phyloP scores from a whole-genome alignment of 495 filamentous ascomycete genomes.

The Clohesyomyces aquaticus region DNA sequence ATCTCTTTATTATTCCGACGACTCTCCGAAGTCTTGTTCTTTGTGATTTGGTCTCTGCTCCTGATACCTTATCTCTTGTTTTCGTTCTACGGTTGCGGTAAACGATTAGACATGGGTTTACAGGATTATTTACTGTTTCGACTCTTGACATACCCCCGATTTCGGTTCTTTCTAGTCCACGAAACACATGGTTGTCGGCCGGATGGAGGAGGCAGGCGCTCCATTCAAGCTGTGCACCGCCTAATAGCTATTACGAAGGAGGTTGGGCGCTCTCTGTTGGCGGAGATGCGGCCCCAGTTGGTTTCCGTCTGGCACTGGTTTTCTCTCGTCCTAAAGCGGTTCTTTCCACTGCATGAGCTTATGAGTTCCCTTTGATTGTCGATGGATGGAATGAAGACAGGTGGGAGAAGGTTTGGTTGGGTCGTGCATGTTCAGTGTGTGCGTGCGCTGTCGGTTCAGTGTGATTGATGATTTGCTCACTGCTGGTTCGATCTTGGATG shows the following conservation, averaged over 20 bases:
- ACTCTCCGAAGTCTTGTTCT: neutral
- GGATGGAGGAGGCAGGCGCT: constrained; percentile 45
- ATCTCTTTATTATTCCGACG: neutral
- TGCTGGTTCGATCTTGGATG: neutral
- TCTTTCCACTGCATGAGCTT: constrained; percentile 23
- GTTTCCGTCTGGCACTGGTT: constrained; percentile 11
- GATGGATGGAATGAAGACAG: constrained; percentile 1
- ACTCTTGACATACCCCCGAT: neutral
- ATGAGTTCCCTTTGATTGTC: constrained; percentile 30
- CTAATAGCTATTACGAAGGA: constrained; percentile 12
- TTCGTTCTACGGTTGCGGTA: neutral
- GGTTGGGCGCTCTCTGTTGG: neutral
- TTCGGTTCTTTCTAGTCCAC: constrained; percentile 1
- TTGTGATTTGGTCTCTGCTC: constrained; percentile 2
- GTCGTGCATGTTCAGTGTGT: neutral
- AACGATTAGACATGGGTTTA: constrained; percentile 12
- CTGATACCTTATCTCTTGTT: constrained; percentile 24
- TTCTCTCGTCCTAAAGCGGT: constrained; percentile 5
- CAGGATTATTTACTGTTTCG: neutral
- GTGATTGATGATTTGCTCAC: neutral
- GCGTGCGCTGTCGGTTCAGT: neutral
- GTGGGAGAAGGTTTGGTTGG: neutral
- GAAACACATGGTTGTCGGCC: constrained; percentile 10
- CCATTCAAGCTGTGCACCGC: constrained; percentile 34
- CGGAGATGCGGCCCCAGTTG: constrained; percentile 28